Percentiles rank a stretch among this genome's conserved stretches.
Conservation (phyloP, 2,329 filamentous ascomycete species). For the Calonectria leucothoes region DNA sequence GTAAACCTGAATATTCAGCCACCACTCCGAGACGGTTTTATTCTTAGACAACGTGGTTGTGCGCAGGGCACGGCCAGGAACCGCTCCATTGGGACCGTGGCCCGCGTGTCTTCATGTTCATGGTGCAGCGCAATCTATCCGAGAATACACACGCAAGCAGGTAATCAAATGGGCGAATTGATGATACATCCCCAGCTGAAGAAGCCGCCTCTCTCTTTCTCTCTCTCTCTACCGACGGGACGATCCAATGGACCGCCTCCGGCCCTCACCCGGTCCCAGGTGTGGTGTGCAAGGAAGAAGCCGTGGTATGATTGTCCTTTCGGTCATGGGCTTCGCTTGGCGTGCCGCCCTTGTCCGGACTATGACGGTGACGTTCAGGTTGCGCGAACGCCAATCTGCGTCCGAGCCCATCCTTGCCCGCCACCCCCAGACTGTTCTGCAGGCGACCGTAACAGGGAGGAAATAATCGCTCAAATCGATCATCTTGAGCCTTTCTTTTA, state of each 20-base stretch:
- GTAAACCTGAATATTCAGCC: not conserved
- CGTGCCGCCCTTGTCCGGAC: constrained; percentile 30
- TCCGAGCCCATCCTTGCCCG: constrained; percentile 2
- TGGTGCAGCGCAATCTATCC: constrained; percentile 6
- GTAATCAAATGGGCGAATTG: not conserved
- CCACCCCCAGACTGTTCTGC: constrained; percentile 1
- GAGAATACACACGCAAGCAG: not conserved
- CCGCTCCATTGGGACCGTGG: constrained; percentile 12
- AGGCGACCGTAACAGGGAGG: not conserved
- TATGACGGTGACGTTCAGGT: constrained; percentile 30
- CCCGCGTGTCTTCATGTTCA: constrained; percentile 14
- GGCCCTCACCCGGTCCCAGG: not conserved
- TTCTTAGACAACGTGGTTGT: not conserved
- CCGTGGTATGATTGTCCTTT: not conserved
- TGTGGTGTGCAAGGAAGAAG: constrained; percentile 17
- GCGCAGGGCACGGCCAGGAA: constrained; percentile 3
- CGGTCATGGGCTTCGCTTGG: constrained; percentile 11
- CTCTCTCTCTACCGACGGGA: constrained; percentile 12
- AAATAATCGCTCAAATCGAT: constrained; percentile 21
- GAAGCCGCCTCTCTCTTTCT: constrained; percentile 3
- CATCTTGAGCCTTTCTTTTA: constrained; percentile 10
- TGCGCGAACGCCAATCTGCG: constrained; percentile 9
- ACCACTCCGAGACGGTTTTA: not conserved
- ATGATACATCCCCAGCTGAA: constrained; percentile 8
- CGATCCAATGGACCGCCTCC: constrained; percentile 19